Evolutionary conservation across 805 yeast species (phyloP).

Genomic region (Saccharomycopsis lassenensis): DNA sequence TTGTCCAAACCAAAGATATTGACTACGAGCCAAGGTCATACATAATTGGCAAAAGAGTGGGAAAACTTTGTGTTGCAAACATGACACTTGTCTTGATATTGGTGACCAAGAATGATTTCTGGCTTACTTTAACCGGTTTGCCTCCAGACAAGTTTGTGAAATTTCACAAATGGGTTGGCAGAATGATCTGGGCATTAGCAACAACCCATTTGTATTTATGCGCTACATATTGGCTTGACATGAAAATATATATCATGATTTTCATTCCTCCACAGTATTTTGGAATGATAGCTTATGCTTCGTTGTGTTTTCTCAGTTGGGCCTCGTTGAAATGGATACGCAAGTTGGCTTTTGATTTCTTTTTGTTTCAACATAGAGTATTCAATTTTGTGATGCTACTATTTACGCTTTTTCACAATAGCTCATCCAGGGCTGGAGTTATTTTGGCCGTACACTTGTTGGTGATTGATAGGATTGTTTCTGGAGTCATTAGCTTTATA

Average conservation of each 20-base stretch:
- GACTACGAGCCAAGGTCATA: slow-evolving; percentile 30
- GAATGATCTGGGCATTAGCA: slow-evolving; percentile 28
- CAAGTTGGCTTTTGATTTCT: slow-evolving; percentile 31
- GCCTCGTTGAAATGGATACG: slow-evolving; percentile 29
- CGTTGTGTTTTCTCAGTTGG: slow-evolving; percentile 28
- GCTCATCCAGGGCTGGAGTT: slow-evolving; percentile 26
- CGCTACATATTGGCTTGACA: slow-evolving; percentile 30
- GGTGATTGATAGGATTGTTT: slow-evolving; percentile 31
- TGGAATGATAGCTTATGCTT: slow-evolving; percentile 35
- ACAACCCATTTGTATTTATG: slow-evolving; percentile 28
- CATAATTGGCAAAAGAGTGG: slow-evolving; percentile 33
- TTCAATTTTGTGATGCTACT: slow-evolving; percentile 33
- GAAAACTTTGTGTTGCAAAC: slow-evolving; percentile 30
- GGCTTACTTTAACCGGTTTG: slow-evolving; percentile 32
- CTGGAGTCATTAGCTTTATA: slow-evolving; percentile 25
- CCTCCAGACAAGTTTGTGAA: slow-evolving; percentile 29
- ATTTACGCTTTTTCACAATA: slow-evolving; percentile 32
- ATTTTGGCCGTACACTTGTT: slow-evolving; percentile 33
- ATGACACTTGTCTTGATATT: slow-evolving; percentile 29
- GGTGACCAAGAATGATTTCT: slow-evolving; percentile 30
- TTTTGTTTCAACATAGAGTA: slow-evolving; percentile 33
- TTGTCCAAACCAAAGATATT: slow-evolving; percentile 28
- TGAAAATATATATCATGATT: slow-evolving; percentile 30
- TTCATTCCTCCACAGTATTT: slow-evolving; percentile 39
- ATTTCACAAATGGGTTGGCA: slow-evolving; percentile 36